Percentiles rank a stretch among this genome's conserved stretches.
Conservation (phyloP, 345 rosid genomes). For the Citrus hindsii region DNA sequence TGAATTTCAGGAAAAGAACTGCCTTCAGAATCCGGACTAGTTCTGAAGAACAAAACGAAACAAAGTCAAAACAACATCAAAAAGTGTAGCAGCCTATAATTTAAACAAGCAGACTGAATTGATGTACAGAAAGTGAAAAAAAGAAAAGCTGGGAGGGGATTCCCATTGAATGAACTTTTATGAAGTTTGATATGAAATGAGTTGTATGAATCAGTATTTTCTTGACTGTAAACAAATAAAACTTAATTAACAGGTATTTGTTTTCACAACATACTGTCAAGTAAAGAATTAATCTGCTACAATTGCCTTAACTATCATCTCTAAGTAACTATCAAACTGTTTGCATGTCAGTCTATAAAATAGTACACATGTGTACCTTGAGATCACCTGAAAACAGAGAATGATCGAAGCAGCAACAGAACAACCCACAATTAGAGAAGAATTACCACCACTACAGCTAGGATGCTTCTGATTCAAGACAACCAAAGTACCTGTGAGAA, state of each 20-base stretch:
- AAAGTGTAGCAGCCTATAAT: not conserved
- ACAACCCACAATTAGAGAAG: conserved; percentile 40
- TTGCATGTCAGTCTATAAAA: conserved; percentile 3
- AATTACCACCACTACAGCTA: conserved; percentile 33
- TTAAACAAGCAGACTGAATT: not conserved
- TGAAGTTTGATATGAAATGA: not conserved
- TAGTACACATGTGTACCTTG: conserved; percentile 55
- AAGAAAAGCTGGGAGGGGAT: not conserved
- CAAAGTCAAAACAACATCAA: not conserved
- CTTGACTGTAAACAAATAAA: not conserved
- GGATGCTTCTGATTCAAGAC: conserved; percentile 44
- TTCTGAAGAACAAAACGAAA: not conserved
- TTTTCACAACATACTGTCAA: not conserved
- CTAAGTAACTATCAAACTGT: conserved; percentile 4
- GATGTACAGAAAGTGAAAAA: not conserved
- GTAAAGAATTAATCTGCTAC: not conserved
- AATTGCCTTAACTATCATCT: not conserved
- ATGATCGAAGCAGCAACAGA: conserved; percentile 41
- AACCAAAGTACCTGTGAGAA: conserved; percentile 35
- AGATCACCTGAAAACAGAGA: conserved; percentile 55
- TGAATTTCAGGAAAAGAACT: not conserved
- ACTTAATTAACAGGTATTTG: not conserved
- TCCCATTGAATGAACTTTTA: not conserved
- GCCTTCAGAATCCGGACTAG: not conserved
- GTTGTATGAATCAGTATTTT: not conserved